phyloP scores from a whole-genome alignment of 306 rosid genomes.

The Malus domestica region DNA sequence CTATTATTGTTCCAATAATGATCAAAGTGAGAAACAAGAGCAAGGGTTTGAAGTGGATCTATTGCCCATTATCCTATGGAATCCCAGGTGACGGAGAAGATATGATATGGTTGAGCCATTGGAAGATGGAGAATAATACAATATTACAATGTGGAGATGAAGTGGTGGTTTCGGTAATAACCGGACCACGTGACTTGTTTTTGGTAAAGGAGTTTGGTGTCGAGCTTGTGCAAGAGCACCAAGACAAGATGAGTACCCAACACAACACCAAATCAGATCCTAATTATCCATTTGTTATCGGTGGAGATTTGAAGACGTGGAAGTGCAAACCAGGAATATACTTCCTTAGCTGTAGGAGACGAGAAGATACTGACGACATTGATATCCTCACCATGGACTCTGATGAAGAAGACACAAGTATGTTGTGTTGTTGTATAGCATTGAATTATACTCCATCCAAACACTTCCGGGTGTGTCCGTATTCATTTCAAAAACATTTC shows the following conservation, averaged over 20 bases:
- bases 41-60: not conserved
- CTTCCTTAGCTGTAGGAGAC: no score
- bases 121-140: not conserved
- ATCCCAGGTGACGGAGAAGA: not conserved
- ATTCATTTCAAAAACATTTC: no score
- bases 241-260: not conserved
- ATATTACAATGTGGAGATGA: not conserved
- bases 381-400: no score
- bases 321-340: no score
- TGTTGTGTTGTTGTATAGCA: not conserved
- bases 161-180: not conserved
- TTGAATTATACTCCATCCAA: no score
- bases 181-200: no score
- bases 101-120: not conserved
- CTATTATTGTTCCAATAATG: rapidly evolving
- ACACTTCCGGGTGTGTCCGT: no score
- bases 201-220: not conserved
- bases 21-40: not conserved
- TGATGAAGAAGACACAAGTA: not conserved
- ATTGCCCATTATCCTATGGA: not conserved
- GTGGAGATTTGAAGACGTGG: no score
- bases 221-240: not conserved
- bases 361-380: no score
- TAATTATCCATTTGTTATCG: no score
- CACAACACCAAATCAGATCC: not conserved